Percentiles rank a stretch among this genome's conserved stretches.
Evolutionary conservation across 768 basidiomycete genomes (phyloP).

Genomic region (Crepidotus variabilis): DNA sequence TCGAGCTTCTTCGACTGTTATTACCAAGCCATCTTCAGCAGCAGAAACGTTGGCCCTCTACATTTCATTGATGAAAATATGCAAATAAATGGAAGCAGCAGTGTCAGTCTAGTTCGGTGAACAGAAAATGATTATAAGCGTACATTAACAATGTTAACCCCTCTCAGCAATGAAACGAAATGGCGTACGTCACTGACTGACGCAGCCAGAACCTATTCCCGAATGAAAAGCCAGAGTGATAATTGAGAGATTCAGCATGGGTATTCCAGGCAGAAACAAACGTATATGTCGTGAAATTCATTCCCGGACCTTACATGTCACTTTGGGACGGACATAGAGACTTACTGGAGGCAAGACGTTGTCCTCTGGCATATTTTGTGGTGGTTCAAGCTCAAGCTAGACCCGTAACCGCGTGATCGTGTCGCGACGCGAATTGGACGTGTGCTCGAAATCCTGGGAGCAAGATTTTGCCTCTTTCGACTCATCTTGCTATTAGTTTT

Average conservation of each 20-base stretch:
- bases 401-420: background rate
- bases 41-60: slow-evolving; percentile 76
- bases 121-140: too few relatives aligned
- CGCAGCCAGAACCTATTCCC: slow-evolving; percentile 53
- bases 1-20: slow-evolving; percentile 84
- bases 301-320: too few relatives aligned
- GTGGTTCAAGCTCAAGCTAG: too few relatives aligned
- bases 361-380: slow-evolving; percentile 13
- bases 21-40: slow-evolving; percentile 63
- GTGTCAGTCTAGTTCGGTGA: too few relatives aligned
- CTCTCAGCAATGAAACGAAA: slow-evolving; percentile 73
- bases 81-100: too few relatives aligned
- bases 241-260: slow-evolving; percentile 3
- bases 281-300: too few relatives aligned
- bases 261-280: background rate
- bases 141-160: slow-evolving; percentile 81
- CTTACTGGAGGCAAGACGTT: slow-evolving; percentile 21
- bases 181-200: slow-evolving; percentile 81
- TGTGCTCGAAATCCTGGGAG: too few relatives aligned
- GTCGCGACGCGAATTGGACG: too few relatives aligned
- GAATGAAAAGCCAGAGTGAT: slow-evolving; percentile 1
- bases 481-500: too few relatives aligned
- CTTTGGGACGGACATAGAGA: too few relatives aligned
- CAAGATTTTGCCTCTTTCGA: too few relatives aligned
- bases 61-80: slow-evolving; percentile 3